Conservation (phyloP, 441 rosid genomes). For the Pelargonium cotyledonis region DNA sequence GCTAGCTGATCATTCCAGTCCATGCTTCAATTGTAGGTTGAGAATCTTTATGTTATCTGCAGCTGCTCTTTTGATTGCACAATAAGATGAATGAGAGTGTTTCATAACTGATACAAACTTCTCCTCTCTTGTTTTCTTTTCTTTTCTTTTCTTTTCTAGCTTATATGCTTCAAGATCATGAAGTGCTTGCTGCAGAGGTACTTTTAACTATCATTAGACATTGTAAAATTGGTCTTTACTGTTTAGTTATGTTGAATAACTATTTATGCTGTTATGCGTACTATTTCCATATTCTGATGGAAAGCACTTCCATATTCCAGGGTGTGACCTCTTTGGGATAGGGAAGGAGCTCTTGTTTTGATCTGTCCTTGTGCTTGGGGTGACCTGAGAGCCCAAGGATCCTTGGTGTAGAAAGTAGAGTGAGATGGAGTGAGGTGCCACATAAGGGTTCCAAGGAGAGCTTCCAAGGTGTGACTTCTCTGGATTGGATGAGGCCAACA, state of each 20-base stretch:
- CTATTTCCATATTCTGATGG: constrained; percentile 46
- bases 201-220: not conserved
- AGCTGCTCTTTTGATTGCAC: not conserved
- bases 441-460: too few relatives aligned
- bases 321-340: constrained; percentile 27
- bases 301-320: constrained; percentile 88
- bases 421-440: too few relatives aligned
- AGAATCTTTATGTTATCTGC: too few relatives aligned
- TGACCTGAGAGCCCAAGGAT: too few relatives aligned
- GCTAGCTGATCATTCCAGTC: not conserved
- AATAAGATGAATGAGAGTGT: not conserved
- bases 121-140: constrained; percentile 1
- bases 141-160: not conserved
- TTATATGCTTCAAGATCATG: not conserved
- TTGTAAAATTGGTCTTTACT: not conserved
- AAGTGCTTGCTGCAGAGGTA: constrained; percentile 6
- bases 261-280: not conserved
- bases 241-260: not conserved
- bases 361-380: constrained; percentile 38
- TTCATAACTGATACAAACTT: constrained; percentile 3
- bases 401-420: too few relatives aligned
- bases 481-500: too few relatives aligned
- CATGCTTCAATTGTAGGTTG: not conserved
- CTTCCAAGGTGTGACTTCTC: too few relatives aligned
- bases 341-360: too few relatives aligned